These are phyloP conservation scores for Smittium mucronatum DNA, from an alignment of 371 early-diverging fungal genomes.

Conservation along the genomic window DNA sequence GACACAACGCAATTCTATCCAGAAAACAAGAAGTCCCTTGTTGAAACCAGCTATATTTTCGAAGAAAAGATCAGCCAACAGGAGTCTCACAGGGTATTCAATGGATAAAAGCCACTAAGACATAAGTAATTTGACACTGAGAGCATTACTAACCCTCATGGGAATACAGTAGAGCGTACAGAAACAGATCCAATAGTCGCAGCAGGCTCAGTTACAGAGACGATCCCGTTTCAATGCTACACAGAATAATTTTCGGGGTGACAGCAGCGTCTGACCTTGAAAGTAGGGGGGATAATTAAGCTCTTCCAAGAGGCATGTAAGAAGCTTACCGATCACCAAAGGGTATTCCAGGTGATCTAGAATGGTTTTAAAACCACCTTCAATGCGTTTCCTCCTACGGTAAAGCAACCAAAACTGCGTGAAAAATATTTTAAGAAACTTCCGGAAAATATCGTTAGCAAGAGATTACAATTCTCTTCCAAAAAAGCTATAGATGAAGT, in stretches of 20 bases:
- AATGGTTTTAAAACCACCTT: not conserved
- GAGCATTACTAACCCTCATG: no score
- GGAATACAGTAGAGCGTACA: no score
- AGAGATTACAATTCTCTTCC: not conserved
- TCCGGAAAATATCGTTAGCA: not conserved
- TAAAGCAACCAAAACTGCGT: not conserved
- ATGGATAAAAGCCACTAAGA: no score
- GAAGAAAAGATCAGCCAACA: not conserved
- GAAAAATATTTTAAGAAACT: not conserved
- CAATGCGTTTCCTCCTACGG: not conserved
- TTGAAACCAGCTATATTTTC: not conserved
- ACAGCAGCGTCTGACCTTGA: no score
- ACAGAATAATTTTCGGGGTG: no score
- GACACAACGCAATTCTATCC: not conserved
- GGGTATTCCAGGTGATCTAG: not conserved
- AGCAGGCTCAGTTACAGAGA: no score
- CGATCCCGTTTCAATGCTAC: no score
- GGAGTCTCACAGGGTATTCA: no score
- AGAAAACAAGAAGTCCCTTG: not conserved
- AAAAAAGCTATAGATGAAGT: not conserved
- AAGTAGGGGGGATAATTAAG: not conserved
- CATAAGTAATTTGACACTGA: no score
- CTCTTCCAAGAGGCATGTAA: not conserved
- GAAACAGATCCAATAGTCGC: no score
- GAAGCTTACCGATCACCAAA: not conserved